Evolutionary conservation across 345 rosid genomes (phyloP), one percentile per base, ranked within the genome.

Genomic region (Eutrema japonicum): DNA sequence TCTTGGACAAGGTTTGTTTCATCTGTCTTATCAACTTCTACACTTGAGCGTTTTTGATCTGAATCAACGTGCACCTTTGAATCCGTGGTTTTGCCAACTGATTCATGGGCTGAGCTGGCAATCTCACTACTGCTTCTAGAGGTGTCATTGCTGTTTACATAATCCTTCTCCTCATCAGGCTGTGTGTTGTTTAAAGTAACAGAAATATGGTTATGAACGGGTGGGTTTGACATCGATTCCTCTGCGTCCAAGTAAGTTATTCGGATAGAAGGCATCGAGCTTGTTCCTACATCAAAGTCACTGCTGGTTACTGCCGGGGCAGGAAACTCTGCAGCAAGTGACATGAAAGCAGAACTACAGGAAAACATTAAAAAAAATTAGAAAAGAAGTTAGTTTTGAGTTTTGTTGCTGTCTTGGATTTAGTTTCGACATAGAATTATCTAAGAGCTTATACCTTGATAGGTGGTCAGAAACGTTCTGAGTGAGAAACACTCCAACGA

Each of bases 401-500:
- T 47, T 52, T 38, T 75, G 18, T 48, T 11, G 26, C 30, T 42
- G 36, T 67, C 42, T 54, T 46, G 18, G 33, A 33, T 47, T 76
- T 51, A 38, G 33, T 59, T 64, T 45, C 4, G 43, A 22, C 68
- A 18, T 38, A 49, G 38, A 56, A 35, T 12, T 40, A 45, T n/a
- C 77, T 32, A 76, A 81, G 79, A 60, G 53, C 8, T 52, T 63
- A 58, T 81, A 92, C 99, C 98, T 92, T 30, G 98, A 92, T 48
- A 92, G 89, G 78, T 92, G 98, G 71, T 92, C 98, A 13, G 98
- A 90, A 70, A 96, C 99, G 68, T 96, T 96, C 68, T 96, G 98
- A 27, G 99, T 96, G 9, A 96, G 96, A 78, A 96, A 96, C 18
- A 96, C 99, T 66, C 99, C 98, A 60, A 92, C 84, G 4, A 96